Conservation (phyloP, 2,329 filamentous ascomycete genomes). For the Sporothrix variecibatus region DNA sequence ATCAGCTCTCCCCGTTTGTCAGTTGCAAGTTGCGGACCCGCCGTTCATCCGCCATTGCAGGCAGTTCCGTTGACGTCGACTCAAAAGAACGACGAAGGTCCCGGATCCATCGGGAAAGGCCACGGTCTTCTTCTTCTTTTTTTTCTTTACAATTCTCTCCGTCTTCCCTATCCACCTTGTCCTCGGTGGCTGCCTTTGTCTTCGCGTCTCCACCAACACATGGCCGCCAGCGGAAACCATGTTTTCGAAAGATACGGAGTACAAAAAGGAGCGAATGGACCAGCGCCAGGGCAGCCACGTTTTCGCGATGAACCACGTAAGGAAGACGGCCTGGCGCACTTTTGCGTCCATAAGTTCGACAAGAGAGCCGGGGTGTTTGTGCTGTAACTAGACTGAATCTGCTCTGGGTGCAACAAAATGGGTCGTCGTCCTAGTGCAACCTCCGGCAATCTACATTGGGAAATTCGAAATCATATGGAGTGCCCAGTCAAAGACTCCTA, state of each 20-base stretch:
- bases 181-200: neutral
- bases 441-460: conserved; percentile 9
- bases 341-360: neutral
- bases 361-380: neutral
- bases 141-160: neutral
- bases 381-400: neutral
- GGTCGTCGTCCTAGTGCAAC: neutral
- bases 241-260: neutral
- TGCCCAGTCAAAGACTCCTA: neutral
- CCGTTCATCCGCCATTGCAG: neutral
- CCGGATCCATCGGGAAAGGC: neutral
- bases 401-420: neutral
- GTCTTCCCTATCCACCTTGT: neutral
- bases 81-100: neutral
- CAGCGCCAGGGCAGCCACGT: conserved; percentile 24
- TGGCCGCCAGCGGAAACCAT: neutral
- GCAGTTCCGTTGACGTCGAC: neutral
- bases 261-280: neutral
- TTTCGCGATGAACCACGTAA: neutral
- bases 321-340: neutral
- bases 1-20: neutral
- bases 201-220: neutral
- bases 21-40: neutral
- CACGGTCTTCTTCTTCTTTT: too few species aligned
- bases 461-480: neutral